phyloP scores from a whole-genome alignment of 2,329 filamentous ascomycete species.

The Aspergillus flavus region DNA sequence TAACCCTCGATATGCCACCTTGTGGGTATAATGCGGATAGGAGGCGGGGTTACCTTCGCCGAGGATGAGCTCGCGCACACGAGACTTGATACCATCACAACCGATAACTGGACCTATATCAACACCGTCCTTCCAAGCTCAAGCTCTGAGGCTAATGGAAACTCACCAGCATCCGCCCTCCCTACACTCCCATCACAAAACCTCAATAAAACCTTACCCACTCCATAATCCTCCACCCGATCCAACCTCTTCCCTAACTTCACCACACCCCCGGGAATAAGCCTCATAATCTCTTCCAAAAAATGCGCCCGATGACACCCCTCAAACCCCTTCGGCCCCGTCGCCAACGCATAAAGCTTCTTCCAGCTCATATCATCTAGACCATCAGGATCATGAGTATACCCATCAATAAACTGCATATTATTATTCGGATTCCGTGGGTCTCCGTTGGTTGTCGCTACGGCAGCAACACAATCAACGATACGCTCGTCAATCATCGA shows the following conservation, averaged over 20 bases:
- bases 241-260: slow-evolving; percentile 41
- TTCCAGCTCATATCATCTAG: slow-evolving; percentile 10
- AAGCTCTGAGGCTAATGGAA: no score
- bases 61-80: slow-evolving; percentile 56
- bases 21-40: slow-evolving; percentile 56
- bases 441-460: slow-evolving; percentile 17
- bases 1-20: slow-evolving; percentile 65
- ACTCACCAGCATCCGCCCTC: slow-evolving; percentile 41
- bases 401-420: slow-evolving; percentile 30
- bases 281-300: slow-evolving; percentile 44
- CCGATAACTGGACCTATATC: slow-evolving; percentile 45
- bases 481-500: slow-evolving; percentile 20
- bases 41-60: slow-evolving; percentile 50
- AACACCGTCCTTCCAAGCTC: no score
- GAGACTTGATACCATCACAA: slow-evolving; percentile 66
- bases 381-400: slow-evolving; percentile 21
- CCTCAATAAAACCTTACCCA: slow-evolving; percentile 30
- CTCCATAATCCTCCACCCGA: slow-evolving; percentile 27
- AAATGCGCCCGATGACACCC: slow-evolving; percentile 45
- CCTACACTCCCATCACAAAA: slow-evolving; percentile 52
- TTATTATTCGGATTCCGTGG: slow-evolving; percentile 17
- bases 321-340: slow-evolving; percentile 21
- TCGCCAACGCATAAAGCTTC: slow-evolving; percentile 21
- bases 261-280: slow-evolving; percentile 42
- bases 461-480: slow-evolving; percentile 16